Evolutionary conservation across 805 yeast species (phyloP).

Genomic region (Naumovozyma baii): DNA sequence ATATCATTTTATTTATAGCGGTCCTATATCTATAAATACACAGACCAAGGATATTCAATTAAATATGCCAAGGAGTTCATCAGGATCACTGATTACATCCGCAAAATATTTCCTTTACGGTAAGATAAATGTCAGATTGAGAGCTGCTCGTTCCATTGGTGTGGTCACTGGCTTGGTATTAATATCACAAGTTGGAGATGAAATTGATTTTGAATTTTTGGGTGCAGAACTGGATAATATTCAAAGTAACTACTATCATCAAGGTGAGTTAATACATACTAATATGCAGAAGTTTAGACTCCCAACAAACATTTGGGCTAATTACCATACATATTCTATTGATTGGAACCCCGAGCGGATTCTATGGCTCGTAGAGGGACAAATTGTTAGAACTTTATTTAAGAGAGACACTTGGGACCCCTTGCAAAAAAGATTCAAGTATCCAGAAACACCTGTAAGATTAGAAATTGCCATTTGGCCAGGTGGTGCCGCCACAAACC

Average conservation of each 20-base stretch:
- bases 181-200: slow-evolving; percentile 81
- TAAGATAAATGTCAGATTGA: slow-evolving; percentile 53
- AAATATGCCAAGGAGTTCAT: slow-evolving; percentile 67
- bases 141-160: slow-evolving; percentile 67
- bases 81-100: slow-evolving; percentile 73
- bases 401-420: slow-evolving; percentile 56
- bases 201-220: slow-evolving; percentile 79
- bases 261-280: slow-evolving; percentile 61
- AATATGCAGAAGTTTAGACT: slow-evolving; percentile 32
- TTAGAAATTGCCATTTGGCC: slow-evolving; percentile 75
- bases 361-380: slow-evolving; percentile 67
- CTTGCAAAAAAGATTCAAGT: slow-evolving; percentile 42
- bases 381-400: slow-evolving; percentile 49
- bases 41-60: slow-evolving; percentile 40
- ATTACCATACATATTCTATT: slow-evolving; percentile 65
- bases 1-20: slow-evolving; percentile 57
- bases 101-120: slow-evolving; percentile 81
- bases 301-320: slow-evolving; percentile 44
- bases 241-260: slow-evolving; percentile 73
- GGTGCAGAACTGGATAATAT: slow-evolving; percentile 60
- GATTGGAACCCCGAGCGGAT: slow-evolving; percentile 74
- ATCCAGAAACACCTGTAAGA: slow-evolving; percentile 69
- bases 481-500: slow-evolving; percentile 47
- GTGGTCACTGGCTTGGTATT: slow-evolving; percentile 77
- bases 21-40: slow-evolving; percentile 42